Evolutionary conservation across 495 filamentous ascomycete genomes (phyloP), one percentile per base, ranked within the genome.

Genomic region (Aspergillus campestris): DNA sequence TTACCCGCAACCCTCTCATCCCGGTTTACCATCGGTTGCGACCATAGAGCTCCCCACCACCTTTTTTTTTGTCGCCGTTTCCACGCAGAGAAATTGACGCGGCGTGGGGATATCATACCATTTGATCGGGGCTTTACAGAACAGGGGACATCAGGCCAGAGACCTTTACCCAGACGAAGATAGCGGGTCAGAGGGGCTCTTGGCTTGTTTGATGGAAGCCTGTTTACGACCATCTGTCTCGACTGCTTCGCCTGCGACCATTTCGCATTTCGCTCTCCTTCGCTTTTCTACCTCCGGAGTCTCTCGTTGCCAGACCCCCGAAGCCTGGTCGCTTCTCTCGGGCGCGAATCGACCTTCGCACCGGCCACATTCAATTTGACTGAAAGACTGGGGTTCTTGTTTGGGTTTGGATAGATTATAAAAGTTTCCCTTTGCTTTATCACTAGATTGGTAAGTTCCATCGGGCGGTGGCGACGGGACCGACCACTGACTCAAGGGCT

Each of bases 251-350:
- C 44, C 48, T 41, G 31, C 45, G 31, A 48, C 46, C 30, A 33
- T 47, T 52, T 51, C 42, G 45, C 48, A 50, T 50, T 53, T 47
- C 41, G 40, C 50, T 36, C 27, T 44, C 38, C 34, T 40, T 12
- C 41, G 41, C 50, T 18, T 34, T 34, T 11, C 42, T 28, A 44
- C 18, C 47, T 47, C 39, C 15, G 12, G 18, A 24, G 18, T 24
- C 2, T 24, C 18, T 24, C 18, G 18, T 24, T 4, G 18, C 18
- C 18, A 24, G 18, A 24, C 18, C 18, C 18, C 18, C 18, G 57
- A 58, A 58, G 60, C 60, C 57, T 62, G 62, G 65, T 65, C 59
- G 61, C 65, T 64, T 60, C 54, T 44, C 38, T 48, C 44, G 38
- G 44, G 44, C 40, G 35, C 48, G 53, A 53, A 45, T 30, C 15